These are phyloP conservation scores for Botrytis fabae DNA, from an alignment of 2,329 filamentous ascomycete species.

Conservation along the genomic window DNA sequence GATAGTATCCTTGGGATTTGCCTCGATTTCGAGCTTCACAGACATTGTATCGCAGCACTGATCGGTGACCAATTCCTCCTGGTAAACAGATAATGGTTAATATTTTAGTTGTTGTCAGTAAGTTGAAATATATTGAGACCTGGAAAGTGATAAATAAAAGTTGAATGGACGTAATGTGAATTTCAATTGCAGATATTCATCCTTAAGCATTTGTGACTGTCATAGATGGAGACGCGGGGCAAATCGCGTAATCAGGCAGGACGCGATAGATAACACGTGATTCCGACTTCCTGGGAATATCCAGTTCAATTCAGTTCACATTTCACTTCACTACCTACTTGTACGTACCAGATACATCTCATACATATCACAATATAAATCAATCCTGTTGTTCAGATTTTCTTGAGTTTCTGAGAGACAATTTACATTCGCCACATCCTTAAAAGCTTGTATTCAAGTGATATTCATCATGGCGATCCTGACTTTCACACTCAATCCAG, in stretches of 20 bases:
- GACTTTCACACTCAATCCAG: conserved; percentile 71
- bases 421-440: not conserved
- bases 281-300: not conserved
- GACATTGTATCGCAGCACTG: conserved; percentile 10
- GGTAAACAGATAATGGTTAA: not conserved
- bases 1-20: not conserved
- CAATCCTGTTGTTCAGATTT: no score
- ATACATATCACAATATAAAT: not conserved
- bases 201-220: not conserved
- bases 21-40: not conserved
- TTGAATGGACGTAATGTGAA: not conserved
- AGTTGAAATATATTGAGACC: no score
- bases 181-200: not conserved
- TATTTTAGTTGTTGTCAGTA: not conserved
- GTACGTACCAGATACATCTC: not conserved
- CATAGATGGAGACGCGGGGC: conserved; percentile 6
- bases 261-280: conserved; percentile 6
- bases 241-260: conserved; percentile 7
- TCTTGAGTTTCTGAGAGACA: not conserved
- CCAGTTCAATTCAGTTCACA: not conserved
- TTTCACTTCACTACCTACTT: not conserved
- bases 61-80: not conserved
- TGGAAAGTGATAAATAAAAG: not conserved
- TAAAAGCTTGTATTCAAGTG: not conserved
- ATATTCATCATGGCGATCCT: conserved; percentile 57